phyloP scores from a whole-genome alignment of 495 filamentous ascomycete species.

The Lepraria neglecta region DNA sequence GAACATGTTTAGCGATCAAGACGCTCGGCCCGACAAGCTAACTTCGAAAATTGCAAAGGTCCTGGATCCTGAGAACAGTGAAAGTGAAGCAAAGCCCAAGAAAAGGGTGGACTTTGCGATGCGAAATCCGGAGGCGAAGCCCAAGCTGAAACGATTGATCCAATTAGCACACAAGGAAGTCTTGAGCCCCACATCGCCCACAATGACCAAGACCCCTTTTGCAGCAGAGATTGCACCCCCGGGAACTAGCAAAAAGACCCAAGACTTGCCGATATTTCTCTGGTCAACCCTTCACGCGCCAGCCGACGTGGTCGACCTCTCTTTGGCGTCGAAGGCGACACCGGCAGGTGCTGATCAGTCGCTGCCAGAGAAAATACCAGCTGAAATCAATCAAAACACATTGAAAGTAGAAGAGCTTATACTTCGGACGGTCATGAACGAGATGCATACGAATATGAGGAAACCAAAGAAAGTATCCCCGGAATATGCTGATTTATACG shows the following conservation, averaged over 20 bases:
- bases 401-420: slow-evolving; percentile 15
- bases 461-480: slow-evolving; percentile 8
- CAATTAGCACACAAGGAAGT: slow-evolving; percentile 7
- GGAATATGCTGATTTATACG: slow-evolving; percentile 11
- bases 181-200: not conserved
- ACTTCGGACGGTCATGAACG: slow-evolving; percentile 9
- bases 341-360: not conserved
- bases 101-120: slow-evolving; percentile 2
- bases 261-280: slow-evolving; percentile 9
- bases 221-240: not conserved
- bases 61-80: not conserved
- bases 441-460: slow-evolving; percentile 2
- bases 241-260: not conserved
- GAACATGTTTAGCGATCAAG: not conserved
- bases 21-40: not conserved
- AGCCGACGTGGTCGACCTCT: not conserved
- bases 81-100: slow-evolving; percentile 2
- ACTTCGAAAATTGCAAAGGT: not conserved
- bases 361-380: not conserved
- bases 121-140: not conserved
- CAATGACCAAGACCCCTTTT: not conserved
- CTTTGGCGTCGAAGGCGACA: not conserved
- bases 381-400: not conserved
- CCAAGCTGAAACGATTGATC: slow-evolving; percentile 9
- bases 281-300: slow-evolving; percentile 12